Conservation (phyloP, 1,284 basidiomycete species). For the Ceraceosorus guamensis region DNA sequence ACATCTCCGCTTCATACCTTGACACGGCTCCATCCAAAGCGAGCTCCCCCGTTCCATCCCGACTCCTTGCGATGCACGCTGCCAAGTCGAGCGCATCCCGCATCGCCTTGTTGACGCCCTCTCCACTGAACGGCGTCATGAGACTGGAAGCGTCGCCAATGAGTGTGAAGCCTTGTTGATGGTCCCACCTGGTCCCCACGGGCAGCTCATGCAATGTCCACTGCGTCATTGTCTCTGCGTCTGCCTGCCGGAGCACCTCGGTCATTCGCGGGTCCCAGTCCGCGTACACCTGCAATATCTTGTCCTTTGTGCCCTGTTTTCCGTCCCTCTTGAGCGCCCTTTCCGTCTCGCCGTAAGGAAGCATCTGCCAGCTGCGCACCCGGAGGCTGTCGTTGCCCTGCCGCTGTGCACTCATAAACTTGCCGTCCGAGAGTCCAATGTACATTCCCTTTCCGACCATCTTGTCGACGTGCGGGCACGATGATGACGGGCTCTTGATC, state of each 20-base stretch:
- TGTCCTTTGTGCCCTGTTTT: too few relatives aligned
- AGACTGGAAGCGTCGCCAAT: constrained; percentile 2
- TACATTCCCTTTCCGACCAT: too few relatives aligned
- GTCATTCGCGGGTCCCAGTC: too few relatives aligned
- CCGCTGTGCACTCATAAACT: not conserved
- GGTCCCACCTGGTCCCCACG: constrained; percentile 1
- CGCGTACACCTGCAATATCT: too few relatives aligned
- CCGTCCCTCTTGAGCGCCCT: too few relatives aligned
- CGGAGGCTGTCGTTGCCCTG: not conserved
- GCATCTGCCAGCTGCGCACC: not conserved
- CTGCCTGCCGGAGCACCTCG: too few relatives aligned
- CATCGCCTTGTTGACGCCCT: constrained; percentile 3
- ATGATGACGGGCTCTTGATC: not conserved
- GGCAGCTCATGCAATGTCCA: constrained; percentile 3
- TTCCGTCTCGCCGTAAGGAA: too few relatives aligned
- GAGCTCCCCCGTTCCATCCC: not conserved
- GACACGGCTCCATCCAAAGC: not conserved
- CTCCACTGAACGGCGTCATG: constrained; percentile 2
- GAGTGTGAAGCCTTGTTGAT: not conserved
- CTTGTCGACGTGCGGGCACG: too few relatives aligned
- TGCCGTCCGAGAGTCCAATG: too few relatives aligned
- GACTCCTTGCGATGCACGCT: not conserved
- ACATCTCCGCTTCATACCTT: not conserved
- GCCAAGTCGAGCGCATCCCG: not conserved
- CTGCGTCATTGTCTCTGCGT: too few relatives aligned